phyloP scores from a whole-genome alignment of 2,329 filamentous ascomycete species.

The Trichoderma citrinoviride region DNA sequence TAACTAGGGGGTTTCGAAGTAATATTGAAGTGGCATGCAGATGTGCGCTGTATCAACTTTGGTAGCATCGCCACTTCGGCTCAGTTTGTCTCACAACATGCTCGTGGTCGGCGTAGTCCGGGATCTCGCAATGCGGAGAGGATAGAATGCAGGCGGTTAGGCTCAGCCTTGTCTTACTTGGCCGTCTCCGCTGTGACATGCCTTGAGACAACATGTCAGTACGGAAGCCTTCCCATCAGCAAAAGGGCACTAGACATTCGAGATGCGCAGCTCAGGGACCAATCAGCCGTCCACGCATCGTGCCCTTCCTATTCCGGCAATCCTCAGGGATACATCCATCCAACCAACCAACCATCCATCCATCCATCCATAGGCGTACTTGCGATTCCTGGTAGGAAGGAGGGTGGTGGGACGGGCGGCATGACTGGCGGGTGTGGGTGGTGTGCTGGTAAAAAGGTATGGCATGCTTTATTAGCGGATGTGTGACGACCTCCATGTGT shows the following conservation, averaged over 20 bases:
- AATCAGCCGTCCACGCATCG: conserved; percentile 17
- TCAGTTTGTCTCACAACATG: no score
- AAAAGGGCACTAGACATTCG: neutral
- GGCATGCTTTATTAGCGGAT: conserved; percentile 16
- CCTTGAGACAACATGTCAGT: neutral
- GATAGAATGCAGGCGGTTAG: no score
- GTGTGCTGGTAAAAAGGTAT: neutral
- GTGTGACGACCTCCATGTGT: neutral
- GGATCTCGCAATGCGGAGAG: no score
- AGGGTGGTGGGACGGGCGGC: neutral
- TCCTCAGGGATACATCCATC: neutral
- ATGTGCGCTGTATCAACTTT: no score
- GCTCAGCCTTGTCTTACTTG: neutral
- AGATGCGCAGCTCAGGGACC: neutral
- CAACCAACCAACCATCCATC: no score
- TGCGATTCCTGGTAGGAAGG: neutral
- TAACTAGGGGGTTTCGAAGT: no score
- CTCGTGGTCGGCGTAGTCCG: no score
- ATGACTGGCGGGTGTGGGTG: neutral
- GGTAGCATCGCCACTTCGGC: no score
- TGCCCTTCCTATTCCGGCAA: conserved; percentile 20
- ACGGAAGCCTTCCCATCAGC: neutral
- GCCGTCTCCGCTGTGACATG: neutral
- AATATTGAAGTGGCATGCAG: no score
- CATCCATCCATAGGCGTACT: no score